Evolutionary conservation across 768 basidiomycete genomes (phyloP), one percentile per base, ranked within the genome.

Genomic region (Lactarius quietus): DNA sequence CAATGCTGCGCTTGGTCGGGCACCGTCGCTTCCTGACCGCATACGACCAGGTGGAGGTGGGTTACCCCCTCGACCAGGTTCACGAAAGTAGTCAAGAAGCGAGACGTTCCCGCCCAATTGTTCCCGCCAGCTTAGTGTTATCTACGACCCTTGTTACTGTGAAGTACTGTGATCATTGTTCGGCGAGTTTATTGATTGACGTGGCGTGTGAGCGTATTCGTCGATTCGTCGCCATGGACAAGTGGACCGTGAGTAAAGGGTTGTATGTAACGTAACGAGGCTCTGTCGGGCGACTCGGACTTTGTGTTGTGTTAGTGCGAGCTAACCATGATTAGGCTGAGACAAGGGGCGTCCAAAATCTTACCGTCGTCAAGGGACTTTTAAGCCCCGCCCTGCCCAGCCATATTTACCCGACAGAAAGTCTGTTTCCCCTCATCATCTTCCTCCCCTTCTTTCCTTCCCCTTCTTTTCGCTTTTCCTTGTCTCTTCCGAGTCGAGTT

Each of bases 401-500:
- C 69, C 72, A 72, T 70, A 70, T 69, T 61, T 61, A 61, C 68
- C 59, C 70, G 67, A n/a, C 66, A 69, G 64, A 60, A 62, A 62
- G 31, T 26, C 5, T 43, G 9, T 23, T 29, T n/a, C 7, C 1
- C 28, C 57, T 56, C 38, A 33, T 41, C 53, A 14, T 28, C 33
- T 70, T 70, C 72, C 69, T 71, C 68, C 67, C 70, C 72, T 69
- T 69, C 70, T 72, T 68, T 70, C 67, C 72, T 72, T 76, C 74
- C 74, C 71, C 68, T n/a, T 14, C 8, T n/a, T 20, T 57, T n/a
- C n/a, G 18, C n/a, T 75, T 72, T 68, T 66, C 59, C 69, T 69
- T 72, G 68, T 72, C 71, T 77, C 75, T 77, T 79, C 76, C 75
- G 77, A 74, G 83, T 85, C 85, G 85, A 85, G 83, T 87, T 82